phyloP scores from a whole-genome alignment of 768 basidiomycete species.

The Clavaria fumosa region DNA sequence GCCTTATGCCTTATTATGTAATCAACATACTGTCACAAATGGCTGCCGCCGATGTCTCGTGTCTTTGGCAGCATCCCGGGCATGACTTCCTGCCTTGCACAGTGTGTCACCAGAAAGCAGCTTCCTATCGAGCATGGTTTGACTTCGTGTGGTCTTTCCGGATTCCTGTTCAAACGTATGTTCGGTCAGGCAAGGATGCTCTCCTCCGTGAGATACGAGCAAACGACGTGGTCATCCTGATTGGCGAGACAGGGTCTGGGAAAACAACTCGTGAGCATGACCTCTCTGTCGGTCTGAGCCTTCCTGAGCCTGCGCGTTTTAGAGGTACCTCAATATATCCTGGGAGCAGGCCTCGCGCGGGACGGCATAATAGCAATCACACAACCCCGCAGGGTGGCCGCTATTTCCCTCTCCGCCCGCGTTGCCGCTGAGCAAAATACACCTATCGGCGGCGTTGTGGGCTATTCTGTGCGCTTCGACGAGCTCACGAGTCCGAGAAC shows the following conservation, averaged over 20 bases:
- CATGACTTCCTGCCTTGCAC: too few relatives aligned
- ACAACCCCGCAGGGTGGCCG: slow-evolving; percentile 90
- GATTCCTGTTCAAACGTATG: too few relatives aligned
- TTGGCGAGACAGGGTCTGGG: slow-evolving; percentile 96
- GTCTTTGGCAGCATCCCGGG: too few relatives aligned
- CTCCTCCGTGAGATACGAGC: slow-evolving; percentile 56
- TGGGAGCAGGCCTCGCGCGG: slow-evolving; percentile 63
- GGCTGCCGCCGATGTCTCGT: too few relatives aligned
- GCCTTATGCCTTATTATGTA: too few relatives aligned
- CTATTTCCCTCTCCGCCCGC: slow-evolving; percentile 83
- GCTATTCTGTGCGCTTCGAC: slow-evolving; percentile 94
- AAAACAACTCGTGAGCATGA: slow-evolving; percentile 85
- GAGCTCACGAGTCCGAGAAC: slow-evolving; percentile 60
- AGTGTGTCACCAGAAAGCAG: too few relatives aligned
- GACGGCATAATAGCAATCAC: slow-evolving; percentile 78
- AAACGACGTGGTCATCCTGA: slow-evolving; percentile 75
- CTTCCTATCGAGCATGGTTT: too few relatives aligned
- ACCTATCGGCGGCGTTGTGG: slow-evolving; percentile 61
- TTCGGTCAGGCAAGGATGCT: slow-evolving; percentile 62
- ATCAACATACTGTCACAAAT: too few relatives aligned
- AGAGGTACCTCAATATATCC: slow-evolving; percentile 95
- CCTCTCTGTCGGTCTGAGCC: neutral
- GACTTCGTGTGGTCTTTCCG: too few relatives aligned
- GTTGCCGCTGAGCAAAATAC: slow-evolving; percentile 76
- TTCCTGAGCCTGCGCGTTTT: slow-evolving; percentile 7